Percentiles rank a stretch among this genome's conserved stretches.
phyloP scores from a whole-genome alignment of 2,329 filamentous ascomycete genomes.

The Phyllosticta ampelicida region DNA sequence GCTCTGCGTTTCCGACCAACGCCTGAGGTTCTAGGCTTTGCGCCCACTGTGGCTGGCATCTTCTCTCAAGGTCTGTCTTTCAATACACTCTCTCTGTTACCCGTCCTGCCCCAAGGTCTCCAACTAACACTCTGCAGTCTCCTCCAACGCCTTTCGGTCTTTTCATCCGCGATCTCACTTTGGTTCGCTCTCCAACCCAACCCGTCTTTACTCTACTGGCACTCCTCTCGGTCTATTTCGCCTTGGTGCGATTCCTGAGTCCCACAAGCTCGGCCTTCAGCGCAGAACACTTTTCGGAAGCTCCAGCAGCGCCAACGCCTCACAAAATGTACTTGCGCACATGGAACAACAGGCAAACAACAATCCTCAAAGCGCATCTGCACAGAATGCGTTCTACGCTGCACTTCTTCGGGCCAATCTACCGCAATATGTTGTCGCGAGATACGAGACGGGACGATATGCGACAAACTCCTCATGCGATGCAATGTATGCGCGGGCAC shows the following conservation, averaged over 20 bases:
- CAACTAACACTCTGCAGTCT: neutral
- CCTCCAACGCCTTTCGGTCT: neutral
- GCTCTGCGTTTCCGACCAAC: slow-evolving; percentile 13
- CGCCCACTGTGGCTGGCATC: slow-evolving; percentile 4
- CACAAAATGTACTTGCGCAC: slow-evolving; percentile 59
- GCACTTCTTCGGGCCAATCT: slow-evolving; percentile 83
- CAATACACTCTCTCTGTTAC: neutral
- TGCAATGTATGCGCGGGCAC: slow-evolving; percentile 64
- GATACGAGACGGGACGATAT: slow-evolving; percentile 78
- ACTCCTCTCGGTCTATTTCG: slow-evolving; percentile 25
- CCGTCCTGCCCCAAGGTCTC: neutral
- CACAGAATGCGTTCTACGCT: slow-evolving; percentile 91
- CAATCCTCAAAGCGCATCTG: slow-evolving; percentile 74
- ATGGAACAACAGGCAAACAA: slow-evolving; percentile 88
- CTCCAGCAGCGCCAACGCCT: slow-evolving; percentile 19
- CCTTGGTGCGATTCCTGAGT: slow-evolving; percentile 20
- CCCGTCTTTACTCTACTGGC: slow-evolving; percentile 30
- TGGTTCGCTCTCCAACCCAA: slow-evolving; percentile 8
- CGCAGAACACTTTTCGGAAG: slow-evolving; percentile 36
- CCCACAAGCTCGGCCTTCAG: slow-evolving; percentile 30
- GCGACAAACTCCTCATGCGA: slow-evolving; percentile 71
- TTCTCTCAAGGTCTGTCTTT: slow-evolving; percentile 5
- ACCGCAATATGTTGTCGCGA: slow-evolving; percentile 83
- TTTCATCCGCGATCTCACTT: slow-evolving; percentile 3
- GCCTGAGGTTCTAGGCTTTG: slow-evolving; percentile 1